phyloP scores from a whole-genome alignment of 257 asterid genomes.

The Orobanche coerulescens region DNA sequence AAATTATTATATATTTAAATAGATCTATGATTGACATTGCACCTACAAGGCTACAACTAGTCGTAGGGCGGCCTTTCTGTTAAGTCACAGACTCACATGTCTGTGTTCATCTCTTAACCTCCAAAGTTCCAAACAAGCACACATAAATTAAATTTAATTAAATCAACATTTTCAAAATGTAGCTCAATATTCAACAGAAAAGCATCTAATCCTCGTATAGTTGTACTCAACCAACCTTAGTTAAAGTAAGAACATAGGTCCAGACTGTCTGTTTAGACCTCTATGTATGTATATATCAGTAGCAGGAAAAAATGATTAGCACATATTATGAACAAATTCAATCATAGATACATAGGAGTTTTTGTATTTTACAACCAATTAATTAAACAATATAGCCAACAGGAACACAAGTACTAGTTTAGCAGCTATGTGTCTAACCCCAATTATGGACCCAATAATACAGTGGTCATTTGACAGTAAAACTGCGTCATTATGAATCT shows the following conservation, averaged over 20 bases:
- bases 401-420: slow-evolving; percentile 2
- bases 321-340: slow-evolving; percentile 5
- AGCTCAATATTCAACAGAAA: too few relatives aligned
- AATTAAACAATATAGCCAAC: neutral
- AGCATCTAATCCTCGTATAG: too few relatives aligned
- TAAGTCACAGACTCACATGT: too few relatives aligned
- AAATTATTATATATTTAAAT: too few relatives aligned
- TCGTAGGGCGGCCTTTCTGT: too few relatives aligned
- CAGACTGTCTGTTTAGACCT: slow-evolving; percentile 17
- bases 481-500: slow-evolving; percentile 26
- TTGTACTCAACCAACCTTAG: neutral
- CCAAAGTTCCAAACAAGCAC: too few relatives aligned
- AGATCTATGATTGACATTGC: too few relatives aligned
- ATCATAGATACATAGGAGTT: slow-evolving; percentile 10
- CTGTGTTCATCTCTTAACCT: too few relatives aligned
- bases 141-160: too few relatives aligned
- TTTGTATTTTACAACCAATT: slow-evolving; percentile 7
- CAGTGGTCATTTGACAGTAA: slow-evolving; percentile 21
- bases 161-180: too few relatives aligned
- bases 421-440: slow-evolving; percentile 22
- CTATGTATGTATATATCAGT: neutral
- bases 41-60: too few relatives aligned
- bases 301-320: slow-evolving; percentile 11
- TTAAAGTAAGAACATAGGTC: neutral
- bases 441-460: slow-evolving; percentile 32